A percentile compares a stretch with the other conserved stretches of the same genome.
Evolutionary conservation across 2,329 filamentous ascomycete species (phyloP).

Genomic region (Ophiosphaerella narmari): DNA sequence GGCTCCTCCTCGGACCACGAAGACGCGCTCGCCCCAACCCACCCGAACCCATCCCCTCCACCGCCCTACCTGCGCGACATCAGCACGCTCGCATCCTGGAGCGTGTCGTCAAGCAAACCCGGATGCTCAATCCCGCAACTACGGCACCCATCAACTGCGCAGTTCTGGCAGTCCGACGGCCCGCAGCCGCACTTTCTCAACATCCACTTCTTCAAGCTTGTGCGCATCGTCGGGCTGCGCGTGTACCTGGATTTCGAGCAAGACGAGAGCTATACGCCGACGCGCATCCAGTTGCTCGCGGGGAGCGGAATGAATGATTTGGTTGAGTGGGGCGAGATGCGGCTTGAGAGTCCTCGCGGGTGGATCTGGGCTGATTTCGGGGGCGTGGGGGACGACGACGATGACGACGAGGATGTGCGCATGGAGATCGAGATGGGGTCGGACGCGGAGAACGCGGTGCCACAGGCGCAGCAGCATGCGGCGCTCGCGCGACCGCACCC

Average conservation of each 20-base stretch:
- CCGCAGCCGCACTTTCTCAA: conserved; percentile 82
- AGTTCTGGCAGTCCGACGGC: conserved; percentile 86
- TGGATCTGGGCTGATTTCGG: conserved; percentile 85
- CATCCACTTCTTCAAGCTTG: conserved; percentile 83
- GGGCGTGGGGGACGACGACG: conserved; percentile 56
- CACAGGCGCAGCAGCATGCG: too few species aligned
- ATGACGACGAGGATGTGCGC: conserved; percentile 6
- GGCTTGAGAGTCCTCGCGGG: conserved; percentile 76
- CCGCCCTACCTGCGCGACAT: conserved; percentile 73
- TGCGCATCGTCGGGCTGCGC: conserved; percentile 77
- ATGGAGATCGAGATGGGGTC: background rate
- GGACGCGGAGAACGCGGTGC: too few species aligned
- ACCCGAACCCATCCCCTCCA: conserved; percentile 36
- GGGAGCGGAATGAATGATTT: conserved; percentile 92
- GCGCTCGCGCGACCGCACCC: conserved; percentile 4
- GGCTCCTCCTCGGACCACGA: conserved; percentile 26
- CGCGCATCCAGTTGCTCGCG: conserved; percentile 84
- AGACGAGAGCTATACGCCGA: conserved; percentile 96
- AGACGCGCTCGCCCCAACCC: conserved; percentile 20
- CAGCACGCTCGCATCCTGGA: conserved; percentile 81
- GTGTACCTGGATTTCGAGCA: conserved; percentile 88
- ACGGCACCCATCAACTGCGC: conserved; percentile 70
- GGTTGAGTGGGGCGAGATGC: conserved; percentile 82
- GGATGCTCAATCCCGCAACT: conserved; percentile 79
- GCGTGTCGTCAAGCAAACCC: conserved; percentile 79